Base-by-base conservation (phyloP, 106 monocot genomes). In the Xerophyta viscosa region DNA sequence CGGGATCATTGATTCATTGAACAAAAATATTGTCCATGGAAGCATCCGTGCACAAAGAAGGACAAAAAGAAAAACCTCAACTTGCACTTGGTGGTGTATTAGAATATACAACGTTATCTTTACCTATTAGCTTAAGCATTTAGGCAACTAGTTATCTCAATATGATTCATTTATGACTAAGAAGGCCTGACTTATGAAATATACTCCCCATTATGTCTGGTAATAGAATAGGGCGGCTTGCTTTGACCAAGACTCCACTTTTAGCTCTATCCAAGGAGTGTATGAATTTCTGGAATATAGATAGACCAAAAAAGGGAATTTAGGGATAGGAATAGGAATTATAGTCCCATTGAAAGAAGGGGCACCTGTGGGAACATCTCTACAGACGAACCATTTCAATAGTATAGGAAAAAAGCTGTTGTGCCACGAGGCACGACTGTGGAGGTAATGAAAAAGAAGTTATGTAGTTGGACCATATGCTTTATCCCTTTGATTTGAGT, bases 301-400 rank as follows among this genome's bases (percentile, higher is more conserved):
- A 60, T 45, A 22, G 43, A 46, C 60, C 60, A 60, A 60, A 60
- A 60, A 60, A 60, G 46, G 37, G 9, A 60, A 60, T 60, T 27
- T 27, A 60, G 46, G 46, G 44, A 60, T 60, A 46, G 29, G 60
- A 60, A 60, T 60, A 60, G 29, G 46, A 60, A 57, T 57, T 57
- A 57, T 57, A 57, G 59, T 46, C 33, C 33, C 33, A 33, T 33
- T 33, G 33, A 10, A 33, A 33, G 33, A 33, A 33, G 10, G 33
- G 33, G 19, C 49, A 62, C 47, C 61, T 44, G 29, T 62, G 33
- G 49, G 24, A 62, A 62, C 61, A 62, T 50, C 60, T 46, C 57
- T 57, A 57, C 37, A 41, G 23, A 57, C 24, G 24, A 57, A 41
- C 57, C 57, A 57, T 57, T 57, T 27, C 28, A 57, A 57, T 39